A percentile compares a stretch with the other conserved stretches of the same genome.
phyloP scores from a whole-genome alignment of 345 rosid genomes.

The Eucalyptus marginata region DNA sequence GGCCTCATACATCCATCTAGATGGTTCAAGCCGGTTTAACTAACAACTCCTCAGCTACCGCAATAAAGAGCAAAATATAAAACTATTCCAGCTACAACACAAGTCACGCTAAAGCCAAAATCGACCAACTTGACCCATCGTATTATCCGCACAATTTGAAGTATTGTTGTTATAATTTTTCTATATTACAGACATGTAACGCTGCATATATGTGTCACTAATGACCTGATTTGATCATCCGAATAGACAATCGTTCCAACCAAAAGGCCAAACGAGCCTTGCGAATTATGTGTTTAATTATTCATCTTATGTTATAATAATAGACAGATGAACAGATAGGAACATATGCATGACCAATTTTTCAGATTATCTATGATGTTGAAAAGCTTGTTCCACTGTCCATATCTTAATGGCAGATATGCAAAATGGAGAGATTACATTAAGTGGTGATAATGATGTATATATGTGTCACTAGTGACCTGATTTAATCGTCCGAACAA shows the following conservation, averaged over 20 bases:
- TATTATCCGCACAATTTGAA: background rate
- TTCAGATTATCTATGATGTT: background rate
- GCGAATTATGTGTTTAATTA: background rate
- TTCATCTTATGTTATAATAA: background rate
- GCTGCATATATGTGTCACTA: background rate
- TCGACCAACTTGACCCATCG: background rate
- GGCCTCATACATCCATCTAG: background rate
- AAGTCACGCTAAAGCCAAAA: background rate
- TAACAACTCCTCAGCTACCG: background rate
- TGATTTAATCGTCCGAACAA: too few relatives aligned
- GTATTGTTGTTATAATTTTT: background rate
- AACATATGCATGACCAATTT: background rate
- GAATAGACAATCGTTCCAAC: background rate
- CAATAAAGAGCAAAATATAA: background rate
- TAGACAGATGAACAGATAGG: background rate
- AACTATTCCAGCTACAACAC: background rate
- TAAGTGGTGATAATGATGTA: background rate
- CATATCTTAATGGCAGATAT: background rate
- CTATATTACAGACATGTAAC: background rate
- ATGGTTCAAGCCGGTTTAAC: background rate
- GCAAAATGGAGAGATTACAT: background rate
- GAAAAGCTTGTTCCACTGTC: background rate
- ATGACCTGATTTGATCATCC: background rate
- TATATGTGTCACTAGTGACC: rapidly evolving
- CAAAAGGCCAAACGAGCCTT: background rate